A percentile compares a stretch with the other conserved stretches of the same genome.
Evolutionary conservation across 2,329 filamentous ascomycete species (phyloP).

Genomic region (Pseudogymnoascus sp.): DNA sequence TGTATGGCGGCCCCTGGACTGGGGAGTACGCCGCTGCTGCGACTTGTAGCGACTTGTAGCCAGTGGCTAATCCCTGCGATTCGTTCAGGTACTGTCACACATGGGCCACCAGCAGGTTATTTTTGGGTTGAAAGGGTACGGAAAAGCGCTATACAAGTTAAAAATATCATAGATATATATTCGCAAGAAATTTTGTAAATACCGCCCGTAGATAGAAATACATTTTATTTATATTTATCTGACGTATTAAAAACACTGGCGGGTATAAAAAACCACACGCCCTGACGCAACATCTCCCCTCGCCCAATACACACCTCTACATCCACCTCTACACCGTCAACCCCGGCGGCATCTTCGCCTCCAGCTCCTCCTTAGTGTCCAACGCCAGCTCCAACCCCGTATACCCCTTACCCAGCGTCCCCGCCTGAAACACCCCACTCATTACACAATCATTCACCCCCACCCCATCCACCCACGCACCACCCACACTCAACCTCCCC

Average conservation of each 20-base stretch:
- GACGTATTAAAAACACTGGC: not conserved
- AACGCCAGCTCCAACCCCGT: not conserved
- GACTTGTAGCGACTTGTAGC: too few species aligned
- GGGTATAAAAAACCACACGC: not conserved
- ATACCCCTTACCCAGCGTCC: not conserved
- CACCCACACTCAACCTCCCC: constrained; percentile 34
- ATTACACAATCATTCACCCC: constrained; percentile 47
- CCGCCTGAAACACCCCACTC: not conserved
- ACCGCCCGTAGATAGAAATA: not conserved
- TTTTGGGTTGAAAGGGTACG: not conserved
- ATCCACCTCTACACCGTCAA: not conserved
- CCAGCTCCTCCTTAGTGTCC: not conserved
- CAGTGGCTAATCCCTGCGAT: not conserved
- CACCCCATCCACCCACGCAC: constrained; percentile 36
- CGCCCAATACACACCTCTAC: not conserved
- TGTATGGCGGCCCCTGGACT: not conserved
- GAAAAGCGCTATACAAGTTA: too few species aligned
- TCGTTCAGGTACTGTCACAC: too few species aligned
- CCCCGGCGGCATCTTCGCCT: not conserved
- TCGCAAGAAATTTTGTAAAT: not conserved
- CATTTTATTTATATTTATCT: not conserved
- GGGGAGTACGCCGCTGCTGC: not conserved
- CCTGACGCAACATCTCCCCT: not conserved
- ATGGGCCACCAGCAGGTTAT: not conserved
- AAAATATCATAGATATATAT: not conserved